These are phyloP conservation scores for Magnusiomyces starmeri DNA, from an alignment of 1,139 yeast genomes.

Conservation along the genomic window DNA sequence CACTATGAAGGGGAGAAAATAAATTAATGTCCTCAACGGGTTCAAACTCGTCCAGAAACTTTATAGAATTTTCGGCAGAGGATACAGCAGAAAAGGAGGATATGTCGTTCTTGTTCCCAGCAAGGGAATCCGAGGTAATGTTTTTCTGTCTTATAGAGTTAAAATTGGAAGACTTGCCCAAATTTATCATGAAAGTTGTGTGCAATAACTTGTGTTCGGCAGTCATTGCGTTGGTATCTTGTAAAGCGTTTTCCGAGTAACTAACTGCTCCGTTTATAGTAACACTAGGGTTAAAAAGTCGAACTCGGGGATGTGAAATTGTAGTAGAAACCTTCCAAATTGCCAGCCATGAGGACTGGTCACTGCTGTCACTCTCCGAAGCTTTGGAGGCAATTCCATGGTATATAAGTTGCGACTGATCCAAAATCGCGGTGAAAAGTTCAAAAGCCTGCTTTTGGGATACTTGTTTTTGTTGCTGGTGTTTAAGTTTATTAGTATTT, in stretches of 20 bases:
- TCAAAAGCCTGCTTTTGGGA: constrained; percentile 12
- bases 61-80: constrained; percentile 1
- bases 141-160: no score
- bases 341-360: constrained; percentile 14
- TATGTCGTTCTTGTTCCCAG: not conserved
- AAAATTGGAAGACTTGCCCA: not conserved
- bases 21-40: constrained; percentile 23
- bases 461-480: constrained; percentile 1
- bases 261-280: constrained; percentile 7
- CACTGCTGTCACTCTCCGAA: not conserved
- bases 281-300: constrained; percentile 23
- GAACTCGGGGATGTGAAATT: constrained; percentile 26
- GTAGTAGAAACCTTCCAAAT: constrained; percentile 25
- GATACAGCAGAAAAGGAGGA: constrained; percentile 5
- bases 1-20: constrained; percentile 22
- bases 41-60: constrained; percentile 19
- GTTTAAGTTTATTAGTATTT: no score
- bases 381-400: not conserved
- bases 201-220: not conserved
- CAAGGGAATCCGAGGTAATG: not conserved
- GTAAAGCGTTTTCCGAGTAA: not conserved
- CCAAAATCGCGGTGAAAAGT: constrained; percentile 12
- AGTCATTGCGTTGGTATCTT: constrained; percentile 1
- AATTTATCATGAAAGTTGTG: not conserved
- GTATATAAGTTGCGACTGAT: not conserved